Percentiles rank a stretch among this genome's conserved stretches.
phyloP scores from a whole-genome alignment of 176 grass and related monocot species.

The Saccharum officinarum region DNA sequence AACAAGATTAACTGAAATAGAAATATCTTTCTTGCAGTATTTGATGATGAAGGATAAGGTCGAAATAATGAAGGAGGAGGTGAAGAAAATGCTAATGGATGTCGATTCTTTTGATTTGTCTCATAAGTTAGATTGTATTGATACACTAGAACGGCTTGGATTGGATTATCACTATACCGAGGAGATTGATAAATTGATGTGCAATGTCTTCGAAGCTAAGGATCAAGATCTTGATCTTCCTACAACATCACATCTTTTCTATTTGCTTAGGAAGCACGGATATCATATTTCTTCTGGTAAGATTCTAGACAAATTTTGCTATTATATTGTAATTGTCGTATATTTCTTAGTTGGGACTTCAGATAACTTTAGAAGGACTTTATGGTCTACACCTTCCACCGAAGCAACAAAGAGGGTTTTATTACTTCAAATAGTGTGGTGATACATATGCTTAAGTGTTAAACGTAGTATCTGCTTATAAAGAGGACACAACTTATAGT shows the following conservation, averaged over 20 bases:
- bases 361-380: background rate
- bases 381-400: background rate
- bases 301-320: background rate
- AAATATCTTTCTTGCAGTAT: background rate
- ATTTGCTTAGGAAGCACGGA: slow-evolving; percentile 36
- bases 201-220: background rate
- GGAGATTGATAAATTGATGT: slow-evolving; percentile 16
- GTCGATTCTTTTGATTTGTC: background rate
- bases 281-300: slow-evolving; percentile 17
- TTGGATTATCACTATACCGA: slow-evolving; percentile 32
- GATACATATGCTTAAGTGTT: background rate
- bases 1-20: background rate
- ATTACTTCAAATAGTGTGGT: background rate
- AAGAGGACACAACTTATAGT: background rate
- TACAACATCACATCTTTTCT: background rate
- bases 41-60: slow-evolving; percentile 5
- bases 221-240: background rate
- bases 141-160: slow-evolving; percentile 29
- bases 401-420: background rate
- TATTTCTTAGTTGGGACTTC: background rate
- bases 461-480: background rate
- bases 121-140: slow-evolving; percentile 19
- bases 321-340: background rate
- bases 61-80: background rate
- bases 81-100: background rate